Conservation (phyloP, 176 grass and related monocot species). For the Musa beccarii region DNA sequence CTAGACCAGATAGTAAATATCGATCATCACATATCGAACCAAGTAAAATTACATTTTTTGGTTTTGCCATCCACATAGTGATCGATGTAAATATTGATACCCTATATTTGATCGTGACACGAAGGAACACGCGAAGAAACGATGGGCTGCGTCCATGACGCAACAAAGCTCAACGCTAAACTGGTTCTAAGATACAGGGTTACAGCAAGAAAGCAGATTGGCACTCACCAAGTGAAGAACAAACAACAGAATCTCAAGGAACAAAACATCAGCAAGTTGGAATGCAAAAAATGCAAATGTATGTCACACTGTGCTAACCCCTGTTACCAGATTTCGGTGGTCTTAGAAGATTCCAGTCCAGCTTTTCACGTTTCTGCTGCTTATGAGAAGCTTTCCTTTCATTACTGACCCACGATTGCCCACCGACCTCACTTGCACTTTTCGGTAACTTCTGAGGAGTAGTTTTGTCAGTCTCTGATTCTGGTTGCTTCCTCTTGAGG, state of each 20-base stretch:
- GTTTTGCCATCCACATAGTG: too few species aligned
- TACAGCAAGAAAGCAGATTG: too few species aligned
- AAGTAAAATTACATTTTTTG: too few species aligned
- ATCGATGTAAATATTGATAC: too few species aligned
- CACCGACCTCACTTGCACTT: constrained; percentile 8
- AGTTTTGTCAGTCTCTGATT: constrained; percentile 38
- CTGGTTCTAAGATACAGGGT: too few species aligned
- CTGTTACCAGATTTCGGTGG: constrained; percentile 18
- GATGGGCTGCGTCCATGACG: too few species aligned
- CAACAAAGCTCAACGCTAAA: too few species aligned
- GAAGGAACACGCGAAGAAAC: too few species aligned
- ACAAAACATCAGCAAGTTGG: background rate
- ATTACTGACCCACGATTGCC: constrained; percentile 36
- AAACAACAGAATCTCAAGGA: background rate
- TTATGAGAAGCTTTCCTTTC: constrained; percentile 36
- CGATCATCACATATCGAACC: too few species aligned
- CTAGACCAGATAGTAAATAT: too few species aligned
- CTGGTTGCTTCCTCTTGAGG: constrained; percentile 60
- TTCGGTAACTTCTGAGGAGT: constrained; percentile 32
- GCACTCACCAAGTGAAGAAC: background rate
- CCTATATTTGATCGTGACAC: too few species aligned
- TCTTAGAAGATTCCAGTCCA: constrained; percentile 56
- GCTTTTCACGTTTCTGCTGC: constrained; percentile 44
- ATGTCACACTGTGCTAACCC: background rate
- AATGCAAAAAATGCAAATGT: background rate